Evolutionary conservation across 2,329 filamentous ascomycete species (phyloP), one percentile per base, ranked within the genome.

Genomic region (Calonectria leucothoes): DNA sequence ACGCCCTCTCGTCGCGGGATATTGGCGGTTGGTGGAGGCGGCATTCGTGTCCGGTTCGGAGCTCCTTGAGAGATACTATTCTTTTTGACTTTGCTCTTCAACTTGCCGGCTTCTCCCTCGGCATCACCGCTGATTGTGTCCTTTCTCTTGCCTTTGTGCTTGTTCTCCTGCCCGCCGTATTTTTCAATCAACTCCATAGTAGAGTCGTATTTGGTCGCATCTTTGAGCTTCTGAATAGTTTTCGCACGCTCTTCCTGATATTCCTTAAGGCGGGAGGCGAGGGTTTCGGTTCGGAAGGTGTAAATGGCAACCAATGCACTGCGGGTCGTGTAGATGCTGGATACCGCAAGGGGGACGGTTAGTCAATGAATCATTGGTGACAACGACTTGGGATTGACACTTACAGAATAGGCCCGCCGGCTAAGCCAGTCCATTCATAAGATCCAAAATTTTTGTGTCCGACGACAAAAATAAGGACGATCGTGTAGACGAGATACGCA

Each of bases 201-300:
- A 37, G 96, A 97, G 84, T 98, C 95, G 86, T 98, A 99, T 84
- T 94, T 98, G 39, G 97, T 99, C 31, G 96, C 96, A 72, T 94
- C 93, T 85, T 99, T 99, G 75, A 99, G 91, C 85, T 96, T 96
- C 83, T 98, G 94, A 77, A 99, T 98, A 2, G 96, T 98, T 79
- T 92, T 92, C 72, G 94, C 92, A 68, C 96, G 92, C 84, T 98
- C 94, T 68, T 92, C 91, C 80, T 96, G 92, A 42, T 96, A 90
- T 25, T 91, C 91, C 79, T 96, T 93, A 35, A 98, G 89, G 49
- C 93, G 90, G 48, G 88, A 84, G 77, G 93, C 91, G 14, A 94
- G 89, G 20, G 88, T 91, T 27, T 93, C 90, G 79, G 97, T 93
- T 74, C 95, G 94, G 83, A 94, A 97, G 79, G 93, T 94, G 86